Base-by-base conservation (phyloP, 140 eudicot genomes). In the Senecio squalidus region DNA sequence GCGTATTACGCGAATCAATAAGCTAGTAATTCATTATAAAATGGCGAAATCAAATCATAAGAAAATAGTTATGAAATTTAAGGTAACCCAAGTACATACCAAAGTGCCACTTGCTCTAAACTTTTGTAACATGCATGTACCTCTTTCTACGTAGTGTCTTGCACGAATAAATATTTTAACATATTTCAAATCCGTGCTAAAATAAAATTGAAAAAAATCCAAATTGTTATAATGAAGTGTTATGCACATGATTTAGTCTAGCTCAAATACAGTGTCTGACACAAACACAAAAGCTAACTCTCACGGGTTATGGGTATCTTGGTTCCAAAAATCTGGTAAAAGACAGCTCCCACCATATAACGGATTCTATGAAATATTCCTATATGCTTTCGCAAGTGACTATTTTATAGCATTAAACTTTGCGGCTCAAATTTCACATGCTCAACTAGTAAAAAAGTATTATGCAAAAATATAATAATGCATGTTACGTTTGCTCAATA, bases 361-460 rank as follows among this genome's bases (percentile, higher is more conserved):
- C 52, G 31, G 36, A 63, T 71, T 55, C 58, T 48, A 33, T 62
- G 66, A 34, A 63, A 63, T 71, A 71, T 71, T 63, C 76, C 29
- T n/a, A 21, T 70, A 52, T 70, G 65, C 58, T 51, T 22, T 48
- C 22, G 48, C 60, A 34, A 22, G 10, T 26, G 17, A 38, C 17
- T 46, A 13, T 22, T 2, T 46, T 30, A 46, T 41, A 60, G 18
- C 41, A 55, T 26, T 44, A 52, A 25, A 55, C 58, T 62, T 71
- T 71, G 76, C 71, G 76, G 76, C 76, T 71, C 33, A 13, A 60
- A 57, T 60, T 30, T 13, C 70, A 53, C 66, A 45, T 62, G 46
- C 3, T 17, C 71, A 62, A 71, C 29, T 63, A 54, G 66, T 58
- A 58, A 27, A 46, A 65, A 34, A 24, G 1, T 51, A n/a, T 44